phyloP scores from a whole-genome alignment of 768 basidiomycete species.

The Coprinopsis sp. region DNA sequence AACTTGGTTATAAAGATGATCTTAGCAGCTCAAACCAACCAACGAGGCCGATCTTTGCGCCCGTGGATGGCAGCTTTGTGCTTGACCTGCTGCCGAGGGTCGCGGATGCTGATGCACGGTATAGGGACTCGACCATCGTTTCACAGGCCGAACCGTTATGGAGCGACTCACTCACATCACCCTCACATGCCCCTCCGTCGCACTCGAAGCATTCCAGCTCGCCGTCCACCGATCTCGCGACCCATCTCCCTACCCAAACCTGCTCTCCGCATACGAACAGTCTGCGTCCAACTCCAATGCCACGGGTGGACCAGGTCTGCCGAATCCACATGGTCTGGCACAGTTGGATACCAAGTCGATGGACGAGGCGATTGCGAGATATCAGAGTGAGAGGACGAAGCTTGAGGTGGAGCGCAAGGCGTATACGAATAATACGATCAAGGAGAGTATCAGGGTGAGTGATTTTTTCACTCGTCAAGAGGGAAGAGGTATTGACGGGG shows the following conservation, averaged over 20 bases:
- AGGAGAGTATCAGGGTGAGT: constrained; percentile 91
- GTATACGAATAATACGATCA: constrained; percentile 95
- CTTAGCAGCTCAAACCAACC: constrained; percentile 14
- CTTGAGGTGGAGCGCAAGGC: constrained; percentile 93
- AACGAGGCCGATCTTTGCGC: constrained; percentile 30
- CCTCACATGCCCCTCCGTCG: constrained; percentile 58
- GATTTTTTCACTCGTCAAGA: not conserved
- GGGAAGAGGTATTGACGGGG: constrained; percentile 1
- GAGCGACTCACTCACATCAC: constrained; percentile 71
- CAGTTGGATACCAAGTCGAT: constrained; percentile 66
- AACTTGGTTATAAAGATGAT: too few species aligned
- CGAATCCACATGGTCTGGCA: constrained; percentile 43
- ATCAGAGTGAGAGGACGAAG: constrained; percentile 70
- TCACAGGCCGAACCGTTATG: constrained; percentile 79
- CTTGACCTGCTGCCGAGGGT: constrained; percentile 84
- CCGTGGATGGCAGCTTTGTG: constrained; percentile 75
- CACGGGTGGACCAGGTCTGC: constrained; percentile 32
- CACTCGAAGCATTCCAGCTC: constrained; percentile 65
- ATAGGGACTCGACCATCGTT: constrained; percentile 41
- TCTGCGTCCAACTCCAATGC: too few species aligned
- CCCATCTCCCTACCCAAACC: constrained; percentile 49
- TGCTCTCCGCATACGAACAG: constrained; percentile 53
- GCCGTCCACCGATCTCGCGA: constrained; percentile 68
- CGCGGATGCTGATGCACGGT: constrained; percentile 75
- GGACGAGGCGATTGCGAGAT: constrained; percentile 61